Conservation (phyloP, 2,329 filamentous ascomycete genomes). For the Dactylonectria macrodidyma region DNA sequence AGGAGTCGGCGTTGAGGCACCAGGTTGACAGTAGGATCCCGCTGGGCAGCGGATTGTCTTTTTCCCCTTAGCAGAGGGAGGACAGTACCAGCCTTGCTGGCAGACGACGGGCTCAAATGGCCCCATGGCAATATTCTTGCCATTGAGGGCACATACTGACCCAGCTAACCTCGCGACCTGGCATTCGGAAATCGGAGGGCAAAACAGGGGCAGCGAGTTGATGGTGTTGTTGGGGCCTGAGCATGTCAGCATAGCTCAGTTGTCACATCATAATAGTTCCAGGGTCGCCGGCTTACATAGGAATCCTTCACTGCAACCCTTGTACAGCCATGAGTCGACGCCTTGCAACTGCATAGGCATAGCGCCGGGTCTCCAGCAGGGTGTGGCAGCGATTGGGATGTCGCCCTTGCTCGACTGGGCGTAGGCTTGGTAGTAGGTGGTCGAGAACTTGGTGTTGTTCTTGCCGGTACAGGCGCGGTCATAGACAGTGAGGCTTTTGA, state of each 20-base stretch:
- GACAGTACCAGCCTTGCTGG: conserved; percentile 65
- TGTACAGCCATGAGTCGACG: conserved; percentile 52
- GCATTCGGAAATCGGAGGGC: conserved; percentile 56
- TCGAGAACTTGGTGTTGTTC: conserved; percentile 59
- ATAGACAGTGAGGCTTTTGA: conserved; percentile 50
- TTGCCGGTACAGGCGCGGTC: conserved; percentile 59
- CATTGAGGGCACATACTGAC: conserved; percentile 50
- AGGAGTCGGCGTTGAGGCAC: conserved; percentile 62
- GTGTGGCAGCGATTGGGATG: conserved; percentile 54
- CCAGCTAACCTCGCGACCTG: conserved; percentile 55
- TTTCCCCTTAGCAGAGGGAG: conserved; percentile 52
- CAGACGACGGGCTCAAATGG: conserved; percentile 68
- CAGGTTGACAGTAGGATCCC: conserved; percentile 67
- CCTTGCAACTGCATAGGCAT: conserved; percentile 58
- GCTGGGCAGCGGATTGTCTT: conserved; percentile 60
- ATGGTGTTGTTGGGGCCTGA: conserved; percentile 61
- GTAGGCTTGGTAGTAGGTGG: conserved; percentile 56
- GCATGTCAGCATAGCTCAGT: conserved; percentile 1
- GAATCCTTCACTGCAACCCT: conserved; percentile 60
- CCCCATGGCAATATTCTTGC: conserved; percentile 59
- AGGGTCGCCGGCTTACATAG: conserved; percentile 53
- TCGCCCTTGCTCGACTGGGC: conserved; percentile 45
- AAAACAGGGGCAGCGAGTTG: conserved; percentile 62
- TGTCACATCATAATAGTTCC: too few relatives aligned
- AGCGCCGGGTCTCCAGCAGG: conserved; percentile 58